Evolutionary conservation across 2,329 filamentous ascomycete genomes (phyloP).

Genomic region (Leptographium wingfieldii): DNA sequence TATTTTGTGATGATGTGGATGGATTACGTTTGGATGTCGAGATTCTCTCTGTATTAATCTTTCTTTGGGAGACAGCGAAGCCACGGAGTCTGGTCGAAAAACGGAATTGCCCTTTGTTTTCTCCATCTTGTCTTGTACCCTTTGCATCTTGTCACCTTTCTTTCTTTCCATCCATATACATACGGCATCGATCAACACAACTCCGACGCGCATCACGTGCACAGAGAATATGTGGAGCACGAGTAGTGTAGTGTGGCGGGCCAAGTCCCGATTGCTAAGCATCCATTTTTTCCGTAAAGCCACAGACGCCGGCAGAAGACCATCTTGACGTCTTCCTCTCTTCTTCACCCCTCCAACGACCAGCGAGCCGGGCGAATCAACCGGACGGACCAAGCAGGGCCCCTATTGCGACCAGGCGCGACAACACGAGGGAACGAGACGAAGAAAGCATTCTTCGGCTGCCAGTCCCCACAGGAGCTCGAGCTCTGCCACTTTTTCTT

Average conservation of each 20-base stretch:
- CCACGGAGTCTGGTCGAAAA: not conserved
- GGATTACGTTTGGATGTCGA: not conserved
- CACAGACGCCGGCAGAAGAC: not conserved
- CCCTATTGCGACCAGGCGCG: not conserved
- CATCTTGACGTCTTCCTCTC: not conserved
- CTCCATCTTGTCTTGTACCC: not conserved
- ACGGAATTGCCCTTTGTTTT: not conserved
- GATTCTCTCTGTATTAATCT: not conserved
- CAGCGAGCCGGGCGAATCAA: not conserved
- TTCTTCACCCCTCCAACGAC: not conserved
- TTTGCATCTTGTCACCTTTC: too few species aligned
- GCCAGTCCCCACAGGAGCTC: not conserved
- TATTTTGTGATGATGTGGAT: not conserved
- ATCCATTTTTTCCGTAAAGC: not conserved
- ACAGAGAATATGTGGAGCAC: not conserved
- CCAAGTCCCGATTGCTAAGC: slow-evolving; percentile 1
- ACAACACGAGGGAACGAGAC: not conserved
- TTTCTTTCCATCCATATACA: not conserved
- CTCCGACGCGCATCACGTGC: not conserved
- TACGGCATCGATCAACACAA: not conserved
- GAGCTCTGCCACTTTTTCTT: not conserved
- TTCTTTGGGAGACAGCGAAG: not conserved
- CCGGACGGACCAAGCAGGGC: not conserved
- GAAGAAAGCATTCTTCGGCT: not conserved
- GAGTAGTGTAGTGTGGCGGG: not conserved